Conservation (phyloP, 768 basidiomycete genomes). For the Boletellus sp. region DNA sequence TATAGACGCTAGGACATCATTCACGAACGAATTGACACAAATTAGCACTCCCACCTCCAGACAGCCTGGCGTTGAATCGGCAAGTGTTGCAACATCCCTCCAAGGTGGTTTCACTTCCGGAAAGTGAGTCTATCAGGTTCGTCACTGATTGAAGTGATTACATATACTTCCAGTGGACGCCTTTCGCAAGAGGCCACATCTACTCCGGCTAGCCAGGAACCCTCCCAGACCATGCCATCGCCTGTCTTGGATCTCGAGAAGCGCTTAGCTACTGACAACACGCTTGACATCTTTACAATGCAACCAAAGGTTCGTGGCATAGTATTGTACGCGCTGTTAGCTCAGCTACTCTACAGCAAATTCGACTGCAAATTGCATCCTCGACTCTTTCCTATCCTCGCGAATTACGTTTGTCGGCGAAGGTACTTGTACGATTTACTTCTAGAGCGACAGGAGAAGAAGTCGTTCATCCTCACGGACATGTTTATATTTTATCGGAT, state of each 20-base stretch:
- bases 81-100: conserved; percentile 50
- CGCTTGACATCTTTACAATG: conserved; percentile 96
- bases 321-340: not conserved
- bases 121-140: conserved; percentile 41
- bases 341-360: conserved; percentile 50
- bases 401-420: conserved; percentile 66
- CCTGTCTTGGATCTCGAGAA: conserved; percentile 78
- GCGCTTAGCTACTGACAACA: conserved; percentile 69
- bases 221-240: conserved; percentile 49
- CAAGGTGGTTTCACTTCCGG: conserved; percentile 51
- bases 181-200: conserved; percentile 57
- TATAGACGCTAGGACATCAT: not conserved
- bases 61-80: conserved; percentile 24
- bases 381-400: conserved; percentile 75
- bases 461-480: conserved; percentile 72
- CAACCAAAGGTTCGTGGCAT: conserved; percentile 64
- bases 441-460: conserved; percentile 72
- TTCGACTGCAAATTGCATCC: conserved; percentile 86
- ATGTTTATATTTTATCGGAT: conserved; percentile 88
- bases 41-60: conserved; percentile 16
- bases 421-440: conserved; percentile 72
- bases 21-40: conserved; percentile 1
- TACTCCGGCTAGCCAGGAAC: conserved; percentile 50
- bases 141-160: conserved; percentile 6
- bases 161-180: conserved; percentile 43